phyloP scores from a whole-genome alignment of 257 asterid genomes.

The Solanum infundibuliforme region DNA sequence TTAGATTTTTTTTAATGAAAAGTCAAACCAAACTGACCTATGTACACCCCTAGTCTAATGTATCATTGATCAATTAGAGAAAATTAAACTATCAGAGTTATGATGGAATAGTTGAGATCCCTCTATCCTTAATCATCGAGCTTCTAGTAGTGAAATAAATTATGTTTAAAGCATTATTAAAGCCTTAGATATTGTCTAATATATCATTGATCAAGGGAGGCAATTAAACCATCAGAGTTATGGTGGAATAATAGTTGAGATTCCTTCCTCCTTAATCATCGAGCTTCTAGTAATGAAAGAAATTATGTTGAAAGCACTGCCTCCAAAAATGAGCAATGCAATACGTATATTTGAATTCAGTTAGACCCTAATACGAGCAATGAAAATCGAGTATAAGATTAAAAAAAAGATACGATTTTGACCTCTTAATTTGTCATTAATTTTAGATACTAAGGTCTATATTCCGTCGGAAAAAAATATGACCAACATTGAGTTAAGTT shows the following conservation, averaged over 20 bases:
- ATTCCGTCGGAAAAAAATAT: rapidly evolving
- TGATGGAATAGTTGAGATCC: not conserved
- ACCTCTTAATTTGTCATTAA: not conserved
- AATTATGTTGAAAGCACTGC: too few relatives aligned
- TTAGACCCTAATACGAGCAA: too few relatives aligned
- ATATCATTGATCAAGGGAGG: not conserved
- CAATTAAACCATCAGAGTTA: too few relatives aligned
- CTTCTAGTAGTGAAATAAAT: too few relatives aligned
- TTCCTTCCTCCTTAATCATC: not conserved
- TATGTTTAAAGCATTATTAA: too few relatives aligned
- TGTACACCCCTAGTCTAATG: not conserved
- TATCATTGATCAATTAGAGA: not conserved
- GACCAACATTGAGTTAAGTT: not conserved
- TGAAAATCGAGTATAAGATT: too few relatives aligned
- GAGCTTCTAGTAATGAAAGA: not conserved
- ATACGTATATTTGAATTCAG: not conserved
- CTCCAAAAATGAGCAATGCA: not conserved
- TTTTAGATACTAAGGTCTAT: not conserved
- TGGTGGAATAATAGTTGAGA: not conserved
- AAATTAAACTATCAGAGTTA: not conserved
- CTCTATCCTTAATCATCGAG: not conserved
- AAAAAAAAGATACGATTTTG: too few relatives aligned
- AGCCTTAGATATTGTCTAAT: not conserved
- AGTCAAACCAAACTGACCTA: too few relatives aligned
- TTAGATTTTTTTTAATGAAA: too few relatives aligned